A percentile compares a stretch with the other conserved stretches of the same genome.
Evolutionary conservation across 345 rosid species (phyloP).

Genomic region (Populus tremula): DNA sequence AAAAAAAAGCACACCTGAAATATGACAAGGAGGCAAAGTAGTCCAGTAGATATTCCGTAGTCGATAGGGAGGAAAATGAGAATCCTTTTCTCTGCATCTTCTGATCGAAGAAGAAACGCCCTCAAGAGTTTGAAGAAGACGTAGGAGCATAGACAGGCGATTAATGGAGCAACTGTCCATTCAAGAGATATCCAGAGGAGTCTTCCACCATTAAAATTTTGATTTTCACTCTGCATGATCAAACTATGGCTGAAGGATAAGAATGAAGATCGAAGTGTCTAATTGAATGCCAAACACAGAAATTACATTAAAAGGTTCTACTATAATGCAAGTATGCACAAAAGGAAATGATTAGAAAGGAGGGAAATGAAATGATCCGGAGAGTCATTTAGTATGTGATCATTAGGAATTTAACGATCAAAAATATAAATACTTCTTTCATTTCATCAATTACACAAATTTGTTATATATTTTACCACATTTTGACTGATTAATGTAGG

Average conservation of each 20-base stretch:
- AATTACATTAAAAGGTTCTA: too few relatives aligned
- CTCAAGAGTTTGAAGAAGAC: constrained; percentile 18
- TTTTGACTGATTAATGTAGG: background rate
- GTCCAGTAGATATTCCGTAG: constrained; percentile 33
- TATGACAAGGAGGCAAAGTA: constrained; percentile 32
- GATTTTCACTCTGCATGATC: constrained; percentile 28
- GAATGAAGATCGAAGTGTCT: background rate
- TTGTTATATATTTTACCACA: background rate
- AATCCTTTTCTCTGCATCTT: constrained; percentile 28
- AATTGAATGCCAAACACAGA: too few relatives aligned
- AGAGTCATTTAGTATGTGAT: too few relatives aligned
- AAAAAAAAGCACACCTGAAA: constrained; percentile 13
- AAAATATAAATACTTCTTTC: too few relatives aligned
- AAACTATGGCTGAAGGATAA: constrained; percentile 5
- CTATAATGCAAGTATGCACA: too few relatives aligned
- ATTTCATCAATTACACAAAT: too few relatives aligned
- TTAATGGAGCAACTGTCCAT: constrained; percentile 34
- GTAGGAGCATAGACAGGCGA: constrained; percentile 24
- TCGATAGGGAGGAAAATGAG: constrained; percentile 29
- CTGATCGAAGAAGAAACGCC: constrained; percentile 23
- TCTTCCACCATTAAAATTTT: constrained; percentile 29
- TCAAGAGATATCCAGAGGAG: constrained; percentile 29
- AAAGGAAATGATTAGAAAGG: too few relatives aligned
- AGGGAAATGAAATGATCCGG: too few relatives aligned
- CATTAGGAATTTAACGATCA: too few relatives aligned